phyloP scores from a whole-genome alignment of 2,329 filamentous ascomycete genomes.

The Fusarium tuaranense region DNA sequence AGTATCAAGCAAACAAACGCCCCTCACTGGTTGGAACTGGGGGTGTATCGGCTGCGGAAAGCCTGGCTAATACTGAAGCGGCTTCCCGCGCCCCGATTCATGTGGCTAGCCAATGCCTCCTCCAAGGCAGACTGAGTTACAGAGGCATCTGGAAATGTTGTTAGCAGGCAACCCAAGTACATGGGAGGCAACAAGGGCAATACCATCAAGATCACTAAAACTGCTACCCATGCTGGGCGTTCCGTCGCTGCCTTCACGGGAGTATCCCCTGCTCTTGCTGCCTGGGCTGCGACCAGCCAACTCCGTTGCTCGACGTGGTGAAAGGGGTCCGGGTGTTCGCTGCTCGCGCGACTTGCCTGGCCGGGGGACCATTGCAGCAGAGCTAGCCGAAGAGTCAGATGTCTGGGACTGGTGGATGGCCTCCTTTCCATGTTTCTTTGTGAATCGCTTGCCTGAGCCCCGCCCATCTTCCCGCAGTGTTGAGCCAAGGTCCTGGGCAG shows the following conservation, averaged over 20 bases:
- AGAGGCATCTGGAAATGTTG: slow-evolving; percentile 70
- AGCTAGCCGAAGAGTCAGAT: slow-evolving; percentile 73
- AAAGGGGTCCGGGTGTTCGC: slow-evolving; percentile 60
- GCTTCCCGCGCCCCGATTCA: slow-evolving; percentile 53
- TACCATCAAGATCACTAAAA: slow-evolving; percentile 86
- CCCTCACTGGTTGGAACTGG: slow-evolving; percentile 48
- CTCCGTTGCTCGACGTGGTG: slow-evolving; percentile 70
- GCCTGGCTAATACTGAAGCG: slow-evolving; percentile 77
- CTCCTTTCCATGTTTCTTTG: slow-evolving; percentile 47
- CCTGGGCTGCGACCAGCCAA: slow-evolving; percentile 66
- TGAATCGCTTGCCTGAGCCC: slow-evolving; percentile 47
- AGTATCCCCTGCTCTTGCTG: slow-evolving; percentile 61
- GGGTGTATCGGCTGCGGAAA: slow-evolving; percentile 71
- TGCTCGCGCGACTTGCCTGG: slow-evolving; percentile 48
- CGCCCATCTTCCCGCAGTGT: slow-evolving; percentile 62
- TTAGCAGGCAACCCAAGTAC: slow-evolving; percentile 12
- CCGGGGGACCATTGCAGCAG: slow-evolving; percentile 55
- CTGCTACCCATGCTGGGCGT: slow-evolving; percentile 87
- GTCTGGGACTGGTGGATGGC: slow-evolving; percentile 63
- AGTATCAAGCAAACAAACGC: slow-evolving; percentile 1
- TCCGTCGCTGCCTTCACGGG: slow-evolving; percentile 76
- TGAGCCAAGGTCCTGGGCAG: slow-evolving; percentile 62
- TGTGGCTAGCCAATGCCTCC: slow-evolving; percentile 75
- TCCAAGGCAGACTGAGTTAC: slow-evolving; percentile 85
- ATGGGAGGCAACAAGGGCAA: slow-evolving; percentile 15